These are phyloP conservation scores for Paradendryphiella salina DNA, from an alignment of 2,329 filamentous ascomycete genomes.

Conservation along the genomic window DNA sequence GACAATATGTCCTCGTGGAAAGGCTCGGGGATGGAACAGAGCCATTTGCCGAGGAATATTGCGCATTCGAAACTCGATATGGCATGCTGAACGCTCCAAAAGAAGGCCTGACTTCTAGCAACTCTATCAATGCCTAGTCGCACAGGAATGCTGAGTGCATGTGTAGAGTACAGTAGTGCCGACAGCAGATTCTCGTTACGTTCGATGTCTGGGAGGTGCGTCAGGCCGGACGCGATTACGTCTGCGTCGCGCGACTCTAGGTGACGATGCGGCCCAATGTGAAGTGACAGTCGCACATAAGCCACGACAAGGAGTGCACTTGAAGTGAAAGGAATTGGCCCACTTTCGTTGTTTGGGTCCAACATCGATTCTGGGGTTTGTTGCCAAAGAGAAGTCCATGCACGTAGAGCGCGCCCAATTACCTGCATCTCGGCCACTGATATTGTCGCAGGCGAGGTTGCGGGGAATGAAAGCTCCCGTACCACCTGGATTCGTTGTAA, in stretches of 20 bases:
- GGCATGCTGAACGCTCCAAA: constrained; percentile 62
- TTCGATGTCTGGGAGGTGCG: constrained; percentile 48
- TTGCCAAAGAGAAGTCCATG: constrained; percentile 44
- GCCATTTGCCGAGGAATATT: constrained; percentile 58
- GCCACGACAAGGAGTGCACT: constrained; percentile 53
- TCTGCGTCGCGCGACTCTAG: constrained; percentile 52
- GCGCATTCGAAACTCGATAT: constrained; percentile 60
- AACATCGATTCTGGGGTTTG: constrained; percentile 43
- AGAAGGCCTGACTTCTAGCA: constrained; percentile 59
- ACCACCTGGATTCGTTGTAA: constrained; percentile 38
- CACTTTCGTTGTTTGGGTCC: constrained; percentile 44
- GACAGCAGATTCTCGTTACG: constrained; percentile 55
- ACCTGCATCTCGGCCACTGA: constrained; percentile 28
- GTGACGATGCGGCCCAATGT: constrained; percentile 51
- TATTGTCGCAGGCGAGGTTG: constrained; percentile 24
- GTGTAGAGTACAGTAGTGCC: constrained; percentile 58
- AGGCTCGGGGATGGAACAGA: constrained; percentile 36
- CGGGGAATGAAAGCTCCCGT: constrained; percentile 31
- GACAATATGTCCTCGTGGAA: constrained; percentile 20
- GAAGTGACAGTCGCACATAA: constrained; percentile 53
- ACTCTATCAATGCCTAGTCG: constrained; percentile 59
- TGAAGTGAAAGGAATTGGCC: constrained; percentile 49
- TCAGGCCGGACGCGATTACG: constrained; percentile 49
- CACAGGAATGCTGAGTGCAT: constrained; percentile 61
- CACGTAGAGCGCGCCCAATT: constrained; percentile 35